Base-by-base conservation (phyloP, 106 monocot species). In the Triglochin maritima region DNA sequence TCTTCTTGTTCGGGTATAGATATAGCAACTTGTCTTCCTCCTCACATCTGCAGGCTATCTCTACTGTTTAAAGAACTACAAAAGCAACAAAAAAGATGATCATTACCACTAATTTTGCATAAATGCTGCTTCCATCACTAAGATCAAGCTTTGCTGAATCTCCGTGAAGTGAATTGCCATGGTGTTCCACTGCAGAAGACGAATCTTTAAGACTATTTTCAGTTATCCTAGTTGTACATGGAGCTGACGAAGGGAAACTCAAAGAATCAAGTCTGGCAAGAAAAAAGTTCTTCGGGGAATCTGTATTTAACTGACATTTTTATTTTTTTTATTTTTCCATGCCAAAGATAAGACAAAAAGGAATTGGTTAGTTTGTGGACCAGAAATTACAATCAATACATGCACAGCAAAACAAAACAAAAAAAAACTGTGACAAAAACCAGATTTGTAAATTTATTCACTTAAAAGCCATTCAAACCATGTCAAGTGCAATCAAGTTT, bases 31-130 rank as follows among this genome's bases (percentile, higher is more conserved):
- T 29, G 29, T 29, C 29, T 29, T 29, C 29, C 29, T 29, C 29
- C 29, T 29, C 1, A 29, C 29, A 29, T 29, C 29, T 29, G 29
- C 29, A 29, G 29, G 29, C 29, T 29, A 29, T 29, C 29, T 29
- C 1, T 29, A 29, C 29, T 29, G 29, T 29, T 0, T 29, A 29
- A 29, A 29, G 29, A 29, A 29, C 29, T 29, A 29, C 29, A 29
- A 29, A 29, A 29, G 29, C 29, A 29, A 29, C 29, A 29, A 29
- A 29, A 29, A 29, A 29, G 29, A 29, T 46, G 50, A 41, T 66
- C 41, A 51, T 86, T 88, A 98, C 98, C 88, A 88, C 98, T 69
- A 98, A 79, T 81, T 92, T 98, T 62, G 92, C 83, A 58, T 75
- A 78, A 44, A 98, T 69, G 67, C 46, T 75, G 46, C 71, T 78